Base-by-base conservation (phyloP, 1,139 yeast species). In the Kodamaea alishanica region DNA sequence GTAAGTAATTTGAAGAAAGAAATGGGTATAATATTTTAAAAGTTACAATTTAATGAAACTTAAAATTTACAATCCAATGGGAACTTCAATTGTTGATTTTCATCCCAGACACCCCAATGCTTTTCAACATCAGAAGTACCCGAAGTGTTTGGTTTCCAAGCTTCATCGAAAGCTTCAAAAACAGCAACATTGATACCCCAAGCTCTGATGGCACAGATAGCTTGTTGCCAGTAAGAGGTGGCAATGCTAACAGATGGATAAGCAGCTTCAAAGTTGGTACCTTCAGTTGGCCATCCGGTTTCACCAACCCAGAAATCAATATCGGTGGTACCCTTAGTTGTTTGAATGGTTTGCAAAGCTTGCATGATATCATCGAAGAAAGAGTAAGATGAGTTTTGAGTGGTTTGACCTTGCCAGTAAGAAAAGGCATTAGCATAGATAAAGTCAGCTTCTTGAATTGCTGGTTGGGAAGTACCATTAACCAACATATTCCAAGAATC, bases 241-340 rank as follows among this genome's bases (percentile, higher is more conserved):
- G 97, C 97, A 58, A 87, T 88, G 35, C 62, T 73, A 42, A 79
- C 74, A 54, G 81, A 63, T 54, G 97, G 96, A 34, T 65, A 59
- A 41, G 92, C 65, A 48, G 56, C 40, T 58, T 80, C 86, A 55
- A 67, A 89, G 61, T 72, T 67, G 48, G 88, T 80, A 63, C 98
- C 98, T 8, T 74, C 81, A 33, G 96, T 79, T 60, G 97, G 96
- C 96, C 97, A 90, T 54, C 97, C 98, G 50, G 97, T 92, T 75
- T 92, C 97, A 61, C 97, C 97, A 56, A 90, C 92, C 89, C 92
- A 89, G 74, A 90, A 88, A 44, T 78, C 75, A 54, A 89, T 75
- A 64, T 87, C 89, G 45, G 90, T 83, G 42, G 84, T 68, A 46
- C 95, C 96, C 75, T 90, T 90, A 50, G 79, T 67, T 51, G 88